Percentiles rank a stretch among this genome's conserved stretches.
phyloP scores from a whole-genome alignment of 1,284 basidiomycete genomes.

The Cryptococcus sp. region DNA sequence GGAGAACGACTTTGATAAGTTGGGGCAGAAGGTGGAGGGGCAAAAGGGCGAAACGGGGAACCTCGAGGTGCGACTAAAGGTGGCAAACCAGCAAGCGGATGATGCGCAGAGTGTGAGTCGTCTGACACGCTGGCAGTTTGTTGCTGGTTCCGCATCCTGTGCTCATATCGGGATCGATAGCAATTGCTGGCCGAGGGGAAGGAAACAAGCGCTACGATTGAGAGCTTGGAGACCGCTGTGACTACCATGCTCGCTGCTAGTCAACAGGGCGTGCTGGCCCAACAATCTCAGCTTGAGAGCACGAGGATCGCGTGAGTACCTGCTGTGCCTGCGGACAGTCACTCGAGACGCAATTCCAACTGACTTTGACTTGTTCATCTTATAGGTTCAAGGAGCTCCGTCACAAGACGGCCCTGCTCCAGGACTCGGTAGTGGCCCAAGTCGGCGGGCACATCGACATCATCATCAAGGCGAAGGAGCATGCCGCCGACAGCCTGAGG shows the following conservation, averaged over 20 bases:
- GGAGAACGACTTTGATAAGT: slow-evolving; percentile 72
- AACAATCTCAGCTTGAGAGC: slow-evolving; percentile 40
- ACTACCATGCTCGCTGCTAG: slow-evolving; percentile 35
- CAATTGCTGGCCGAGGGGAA: slow-evolving; percentile 32
- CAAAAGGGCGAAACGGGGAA: slow-evolving; percentile 64
- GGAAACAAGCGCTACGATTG: slow-evolving; percentile 33
- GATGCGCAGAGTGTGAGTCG: slow-evolving; percentile 66
- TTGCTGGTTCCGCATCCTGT: not conserved
- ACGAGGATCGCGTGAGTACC: slow-evolving; percentile 42
- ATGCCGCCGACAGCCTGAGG: slow-evolving; percentile 39
- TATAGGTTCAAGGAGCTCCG: slow-evolving; percentile 40
- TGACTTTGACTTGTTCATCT: not conserved
- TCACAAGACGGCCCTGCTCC: slow-evolving; percentile 40
- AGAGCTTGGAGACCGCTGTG: slow-evolving; percentile 38
- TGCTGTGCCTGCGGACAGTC: not conserved
- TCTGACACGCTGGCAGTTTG: too few relatives aligned
- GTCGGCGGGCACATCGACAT: slow-evolving; percentile 41
- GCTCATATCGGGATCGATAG: slow-evolving; percentile 20
- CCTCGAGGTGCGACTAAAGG: slow-evolving; percentile 55
- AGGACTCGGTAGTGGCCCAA: slow-evolving; percentile 34
- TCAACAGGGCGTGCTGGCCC: slow-evolving; percentile 36
- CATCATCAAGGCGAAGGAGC: slow-evolving; percentile 45
- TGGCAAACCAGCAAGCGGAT: slow-evolving; percentile 64
- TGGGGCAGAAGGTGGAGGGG: slow-evolving; percentile 48
- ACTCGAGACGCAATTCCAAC: not conserved